Percentiles rank a stretch among this genome's conserved stretches.
Conservation (phyloP, 2,329 filamentous ascomycete genomes). For the Botrytis medusae region DNA sequence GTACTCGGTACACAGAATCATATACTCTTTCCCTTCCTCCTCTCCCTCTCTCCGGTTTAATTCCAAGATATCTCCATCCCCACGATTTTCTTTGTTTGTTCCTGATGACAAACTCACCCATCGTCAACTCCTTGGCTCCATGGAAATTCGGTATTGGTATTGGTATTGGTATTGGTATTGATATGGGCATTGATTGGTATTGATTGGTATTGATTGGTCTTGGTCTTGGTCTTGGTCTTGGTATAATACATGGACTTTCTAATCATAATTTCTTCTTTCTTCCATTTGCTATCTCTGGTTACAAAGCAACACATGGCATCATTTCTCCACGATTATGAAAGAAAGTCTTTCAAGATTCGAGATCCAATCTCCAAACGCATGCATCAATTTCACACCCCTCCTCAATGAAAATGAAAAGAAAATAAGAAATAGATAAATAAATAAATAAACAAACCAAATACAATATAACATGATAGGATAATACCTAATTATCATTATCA, state of each 20-base stretch:
- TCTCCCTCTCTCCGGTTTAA: not conserved
- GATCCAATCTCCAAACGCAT: not conserved
- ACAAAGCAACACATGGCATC: not conserved
- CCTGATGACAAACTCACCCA: not conserved
- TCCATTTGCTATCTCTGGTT: not conserved
- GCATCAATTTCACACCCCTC: not conserved
- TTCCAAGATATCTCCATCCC: constrained; percentile 10
- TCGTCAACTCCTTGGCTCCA: not conserved
- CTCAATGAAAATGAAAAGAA: not conserved
- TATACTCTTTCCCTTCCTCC: too few relatives aligned
- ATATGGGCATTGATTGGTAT: too few relatives aligned
- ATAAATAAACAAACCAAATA: not conserved
- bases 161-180: too few relatives aligned
- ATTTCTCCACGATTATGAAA: not conserved
- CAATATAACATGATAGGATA: too few relatives aligned
- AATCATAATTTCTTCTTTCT: not conserved
- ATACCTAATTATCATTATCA: not conserved
- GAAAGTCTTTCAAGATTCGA: not conserved
- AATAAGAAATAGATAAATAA: not conserved
- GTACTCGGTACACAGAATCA: not conserved
- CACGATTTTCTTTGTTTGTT: not conserved
- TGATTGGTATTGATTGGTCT: too few relatives aligned
- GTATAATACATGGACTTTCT: not conserved
- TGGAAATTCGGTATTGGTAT: too few relatives aligned
- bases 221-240: too few relatives aligned